Evolutionary conservation across 257 asterid genomes (phyloP).

Genomic region (Primulina eburnea): DNA sequence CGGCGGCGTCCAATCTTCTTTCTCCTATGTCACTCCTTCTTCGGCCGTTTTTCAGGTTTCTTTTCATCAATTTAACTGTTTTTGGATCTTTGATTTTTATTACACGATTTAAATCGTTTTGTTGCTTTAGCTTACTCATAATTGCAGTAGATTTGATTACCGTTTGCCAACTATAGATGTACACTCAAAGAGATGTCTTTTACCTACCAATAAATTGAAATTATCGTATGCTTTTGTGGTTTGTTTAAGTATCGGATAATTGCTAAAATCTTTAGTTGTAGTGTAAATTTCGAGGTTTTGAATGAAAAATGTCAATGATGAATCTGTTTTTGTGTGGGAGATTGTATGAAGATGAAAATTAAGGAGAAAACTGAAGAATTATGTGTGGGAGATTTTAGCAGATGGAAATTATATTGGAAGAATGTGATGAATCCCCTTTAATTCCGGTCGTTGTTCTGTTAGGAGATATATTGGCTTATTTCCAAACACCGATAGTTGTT

Average conservation of each 20-base stretch:
- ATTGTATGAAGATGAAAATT: not conserved
- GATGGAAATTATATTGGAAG: not conserved
- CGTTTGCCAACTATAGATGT: not conserved
- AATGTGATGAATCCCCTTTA: not conserved
- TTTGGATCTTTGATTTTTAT: not conserved
- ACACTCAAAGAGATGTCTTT: not conserved
- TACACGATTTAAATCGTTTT: not conserved
- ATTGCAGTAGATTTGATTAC: no score
- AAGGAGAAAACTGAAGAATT: no score
- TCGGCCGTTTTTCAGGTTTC: constrained; percentile 88
- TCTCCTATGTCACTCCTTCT: constrained; percentile 60
- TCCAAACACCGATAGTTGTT: no score
- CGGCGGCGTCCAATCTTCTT: constrained; percentile 78
- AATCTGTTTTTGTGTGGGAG: not conserved
- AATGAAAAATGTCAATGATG: no score
- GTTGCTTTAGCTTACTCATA: no score
- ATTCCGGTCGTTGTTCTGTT: not conserved
- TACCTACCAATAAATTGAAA: not conserved
- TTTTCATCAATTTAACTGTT: not conserved
- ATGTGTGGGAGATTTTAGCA: not conserved
- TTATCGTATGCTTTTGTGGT: not conserved
- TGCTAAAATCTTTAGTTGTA: not conserved
- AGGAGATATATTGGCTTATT: not conserved
- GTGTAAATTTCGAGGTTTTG: not conserved
- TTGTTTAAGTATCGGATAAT: no score